Evolutionary conservation across 2,329 filamentous ascomycete species (phyloP).

Genomic region (Stemphylium lycopersici): DNA sequence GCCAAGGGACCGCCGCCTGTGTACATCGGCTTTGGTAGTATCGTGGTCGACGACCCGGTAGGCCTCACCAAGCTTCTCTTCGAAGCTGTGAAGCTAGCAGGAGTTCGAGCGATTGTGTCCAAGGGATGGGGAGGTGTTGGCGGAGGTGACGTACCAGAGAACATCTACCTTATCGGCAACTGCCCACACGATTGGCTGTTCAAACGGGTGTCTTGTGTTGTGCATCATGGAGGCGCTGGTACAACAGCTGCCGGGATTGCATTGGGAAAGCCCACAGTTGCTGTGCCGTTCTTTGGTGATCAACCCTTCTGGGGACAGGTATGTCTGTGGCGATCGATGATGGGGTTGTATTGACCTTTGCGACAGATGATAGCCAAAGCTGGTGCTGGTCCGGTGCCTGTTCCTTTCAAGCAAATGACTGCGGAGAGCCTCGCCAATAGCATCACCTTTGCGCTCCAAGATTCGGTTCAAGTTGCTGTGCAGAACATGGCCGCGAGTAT

Average conservation of each 20-base stretch:
- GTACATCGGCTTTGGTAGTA: slow-evolving; percentile 64
- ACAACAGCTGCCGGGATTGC: slow-evolving; percentile 63
- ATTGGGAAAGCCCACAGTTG: slow-evolving; percentile 59
- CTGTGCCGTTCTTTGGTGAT: slow-evolving; percentile 65
- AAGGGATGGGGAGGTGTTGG: slow-evolving; percentile 60
- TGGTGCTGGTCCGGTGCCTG: slow-evolving; percentile 57
- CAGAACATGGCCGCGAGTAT: slow-evolving; percentile 27
- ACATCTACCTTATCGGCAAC: slow-evolving; percentile 60
- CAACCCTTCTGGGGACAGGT: slow-evolving; percentile 62
- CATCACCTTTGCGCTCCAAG: slow-evolving; percentile 54
- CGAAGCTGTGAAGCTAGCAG: slow-evolving; percentile 50
- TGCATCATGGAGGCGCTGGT: slow-evolving; percentile 66
- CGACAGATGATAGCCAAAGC: slow-evolving; percentile 54
- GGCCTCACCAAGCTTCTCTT: slow-evolving; percentile 55
- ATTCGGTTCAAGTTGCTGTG: slow-evolving; percentile 35
- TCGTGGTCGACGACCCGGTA: slow-evolving; percentile 60
- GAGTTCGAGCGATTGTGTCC: slow-evolving; percentile 58
- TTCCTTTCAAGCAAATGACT: slow-evolving; percentile 55
- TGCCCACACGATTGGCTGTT: slow-evolving; percentile 65
- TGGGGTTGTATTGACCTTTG: too few relatives aligned
- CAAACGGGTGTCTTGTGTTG: slow-evolving; percentile 59
- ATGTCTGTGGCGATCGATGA: too few relatives aligned
- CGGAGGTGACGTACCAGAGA: slow-evolving; percentile 38
- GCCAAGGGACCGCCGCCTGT: slow-evolving; percentile 57
- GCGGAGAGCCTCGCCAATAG: slow-evolving; percentile 53